Conservation (phyloP, 257 asterid genomes). For the Linaria vulgaris region DNA sequence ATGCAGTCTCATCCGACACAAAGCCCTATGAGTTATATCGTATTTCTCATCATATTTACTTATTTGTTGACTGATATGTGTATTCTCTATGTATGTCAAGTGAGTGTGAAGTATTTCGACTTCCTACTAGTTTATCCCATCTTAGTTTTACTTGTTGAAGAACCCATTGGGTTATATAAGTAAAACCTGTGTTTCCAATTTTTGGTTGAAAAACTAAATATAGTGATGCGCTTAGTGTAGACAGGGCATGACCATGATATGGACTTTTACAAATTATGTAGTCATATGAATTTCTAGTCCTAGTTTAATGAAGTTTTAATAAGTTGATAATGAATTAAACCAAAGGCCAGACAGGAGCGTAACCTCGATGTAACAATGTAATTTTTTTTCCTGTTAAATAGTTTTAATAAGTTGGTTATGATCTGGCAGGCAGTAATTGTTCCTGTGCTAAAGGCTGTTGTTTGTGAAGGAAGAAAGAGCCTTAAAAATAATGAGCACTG, state of each 20-base stretch:
- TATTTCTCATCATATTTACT: too few species aligned
- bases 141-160: constrained; percentile 1
- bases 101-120: constrained; percentile 10
- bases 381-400: too few species aligned
- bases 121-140: not conserved
- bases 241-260: too few species aligned
- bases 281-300: constrained; percentile 6
- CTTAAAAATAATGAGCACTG: too few species aligned
- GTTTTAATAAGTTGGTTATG: too few species aligned
- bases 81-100: not conserved
- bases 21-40: not conserved
- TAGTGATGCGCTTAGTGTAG: too few species aligned
- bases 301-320: not conserved
- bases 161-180: not conserved
- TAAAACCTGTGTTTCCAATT: constrained; percentile 20
- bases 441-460: not conserved
- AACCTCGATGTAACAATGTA: too few species aligned
- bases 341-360: too few species aligned
- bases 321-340: constrained; percentile 14
- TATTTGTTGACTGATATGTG: too few species aligned
- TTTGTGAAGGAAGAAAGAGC: not conserved
- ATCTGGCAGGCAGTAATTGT: too few species aligned
- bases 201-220: constrained; percentile 11
- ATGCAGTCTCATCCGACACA: constrained; percentile 15
- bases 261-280: too few species aligned